phyloP scores from a whole-genome alignment of 768 basidiomycete genomes.

The Pleurotus platypus region DNA sequence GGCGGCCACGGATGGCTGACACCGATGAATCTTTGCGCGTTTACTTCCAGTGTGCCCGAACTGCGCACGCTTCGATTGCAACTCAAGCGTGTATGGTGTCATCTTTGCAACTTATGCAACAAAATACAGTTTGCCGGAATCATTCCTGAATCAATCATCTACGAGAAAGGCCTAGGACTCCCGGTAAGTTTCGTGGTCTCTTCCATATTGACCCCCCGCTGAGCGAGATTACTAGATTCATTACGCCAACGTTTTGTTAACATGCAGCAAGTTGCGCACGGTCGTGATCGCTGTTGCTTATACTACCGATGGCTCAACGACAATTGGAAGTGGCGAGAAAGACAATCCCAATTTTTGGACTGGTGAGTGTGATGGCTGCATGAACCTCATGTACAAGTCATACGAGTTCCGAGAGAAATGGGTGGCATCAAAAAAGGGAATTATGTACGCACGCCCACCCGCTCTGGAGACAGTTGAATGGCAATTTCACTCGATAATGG shows the following conservation, averaged over 20 bases:
- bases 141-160: not conserved
- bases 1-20: not conserved
- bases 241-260: not conserved
- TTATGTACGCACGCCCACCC: not conserved
- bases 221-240: not conserved
- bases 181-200: not conserved
- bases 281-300: slow-evolving; percentile 4
- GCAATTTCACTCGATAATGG: not conserved
- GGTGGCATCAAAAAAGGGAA: slow-evolving; percentile 3
- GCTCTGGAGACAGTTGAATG: slow-evolving; percentile 7
- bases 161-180: not conserved
- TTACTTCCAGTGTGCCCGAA: not conserved
- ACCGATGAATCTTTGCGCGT: slow-evolving; percentile 1
- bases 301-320: slow-evolving; percentile 1
- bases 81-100: slow-evolving; percentile 5
- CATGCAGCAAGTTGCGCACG: not conserved
- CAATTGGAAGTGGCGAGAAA: not conserved
- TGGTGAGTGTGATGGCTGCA: slow-evolving; percentile 5
- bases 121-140: slow-evolving; percentile 3
- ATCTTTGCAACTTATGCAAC: slow-evolving; percentile 2
- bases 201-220: not conserved
- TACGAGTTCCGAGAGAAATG: slow-evolving; percentile 3
- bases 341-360: slow-evolving; percentile 6
- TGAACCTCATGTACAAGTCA: slow-evolving; percentile 6
- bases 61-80: not conserved